Evolutionary conservation across 441 rosid genomes (phyloP).

Genomic region (Mallotus japonicus): DNA sequence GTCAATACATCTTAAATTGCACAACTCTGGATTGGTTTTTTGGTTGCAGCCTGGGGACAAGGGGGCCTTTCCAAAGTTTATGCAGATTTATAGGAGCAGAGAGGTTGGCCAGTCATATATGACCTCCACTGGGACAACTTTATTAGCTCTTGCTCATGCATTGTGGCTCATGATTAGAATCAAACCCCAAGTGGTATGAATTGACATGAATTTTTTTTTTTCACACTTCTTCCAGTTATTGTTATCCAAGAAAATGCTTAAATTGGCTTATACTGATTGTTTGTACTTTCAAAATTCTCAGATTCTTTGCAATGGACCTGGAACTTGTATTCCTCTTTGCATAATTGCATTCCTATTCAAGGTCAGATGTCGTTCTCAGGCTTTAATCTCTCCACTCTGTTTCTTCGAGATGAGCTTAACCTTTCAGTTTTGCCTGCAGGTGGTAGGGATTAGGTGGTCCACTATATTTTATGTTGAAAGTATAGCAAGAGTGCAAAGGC

Average conservation of each 20-base stretch:
- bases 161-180: constrained; percentile 31
- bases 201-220: constrained; percentile 8
- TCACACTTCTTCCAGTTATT: neutral
- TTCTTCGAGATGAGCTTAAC: neutral
- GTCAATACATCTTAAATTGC: no score
- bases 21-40: no score
- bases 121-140: no score
- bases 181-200: constrained; percentile 79
- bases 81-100: no score
- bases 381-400: neutral
- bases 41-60: no score
- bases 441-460: constrained; percentile 74
- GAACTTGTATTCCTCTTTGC: constrained; percentile 88
- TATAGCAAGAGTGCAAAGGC: constrained; percentile 82
- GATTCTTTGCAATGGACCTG: constrained; percentile 95
- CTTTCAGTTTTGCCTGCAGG: constrained; percentile 39
- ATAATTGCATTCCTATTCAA: constrained; percentile 72
- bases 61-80: no score
- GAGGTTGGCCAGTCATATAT: no score
- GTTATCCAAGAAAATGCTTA: constrained; percentile 13
- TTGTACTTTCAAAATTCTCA: constrained; percentile 19
- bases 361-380: constrained; percentile 34
- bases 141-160: no score
- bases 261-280: neutral
- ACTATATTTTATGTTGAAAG: constrained; percentile 83